Conservation (phyloP, 345 rosid genomes). For the Salix arbutifolia region DNA sequence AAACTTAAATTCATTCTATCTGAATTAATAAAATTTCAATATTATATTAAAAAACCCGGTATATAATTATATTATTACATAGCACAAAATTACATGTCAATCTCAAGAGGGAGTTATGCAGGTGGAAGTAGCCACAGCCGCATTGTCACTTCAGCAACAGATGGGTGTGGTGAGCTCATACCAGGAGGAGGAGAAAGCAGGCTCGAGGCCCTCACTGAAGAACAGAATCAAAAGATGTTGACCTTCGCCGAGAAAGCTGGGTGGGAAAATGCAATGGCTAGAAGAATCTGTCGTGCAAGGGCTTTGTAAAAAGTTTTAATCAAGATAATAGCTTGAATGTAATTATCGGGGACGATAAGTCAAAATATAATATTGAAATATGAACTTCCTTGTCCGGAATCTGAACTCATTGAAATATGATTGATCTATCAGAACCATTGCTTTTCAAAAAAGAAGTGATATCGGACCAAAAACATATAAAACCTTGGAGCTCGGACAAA, state of each 20-base stretch:
- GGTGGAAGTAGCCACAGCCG: not conserved
- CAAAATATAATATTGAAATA: too few species aligned
- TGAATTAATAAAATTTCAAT: too few species aligned
- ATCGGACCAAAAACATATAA: too few species aligned
- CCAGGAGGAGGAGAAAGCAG: constrained; percentile 47
- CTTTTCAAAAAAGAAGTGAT: too few species aligned
- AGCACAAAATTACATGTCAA: not conserved
- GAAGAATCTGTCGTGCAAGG: constrained; percentile 44
- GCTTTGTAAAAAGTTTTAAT: constrained; percentile 50
- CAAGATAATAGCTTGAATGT: constrained; percentile 33
- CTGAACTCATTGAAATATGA: too few species aligned
- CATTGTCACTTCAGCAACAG: constrained; percentile 18
- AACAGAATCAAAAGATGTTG: constrained; percentile 59
- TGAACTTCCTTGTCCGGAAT: too few species aligned
- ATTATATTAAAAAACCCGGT: too few species aligned
- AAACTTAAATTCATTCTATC: too few species aligned
- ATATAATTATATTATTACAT: too few species aligned
- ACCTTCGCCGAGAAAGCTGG: constrained; percentile 51
- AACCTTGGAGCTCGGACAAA: too few species aligned
- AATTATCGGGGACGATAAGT: too few species aligned
- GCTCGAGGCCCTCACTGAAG: constrained; percentile 43
- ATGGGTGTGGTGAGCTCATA: constrained; percentile 80
- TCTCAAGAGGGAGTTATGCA: constrained; percentile 2
- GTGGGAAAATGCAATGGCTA: constrained; percentile 54
- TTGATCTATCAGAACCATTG: too few species aligned